Evolutionary conservation across 1,139 yeast genomes (phyloP).

Genomic region (Nakaseomyces delphensis): DNA sequence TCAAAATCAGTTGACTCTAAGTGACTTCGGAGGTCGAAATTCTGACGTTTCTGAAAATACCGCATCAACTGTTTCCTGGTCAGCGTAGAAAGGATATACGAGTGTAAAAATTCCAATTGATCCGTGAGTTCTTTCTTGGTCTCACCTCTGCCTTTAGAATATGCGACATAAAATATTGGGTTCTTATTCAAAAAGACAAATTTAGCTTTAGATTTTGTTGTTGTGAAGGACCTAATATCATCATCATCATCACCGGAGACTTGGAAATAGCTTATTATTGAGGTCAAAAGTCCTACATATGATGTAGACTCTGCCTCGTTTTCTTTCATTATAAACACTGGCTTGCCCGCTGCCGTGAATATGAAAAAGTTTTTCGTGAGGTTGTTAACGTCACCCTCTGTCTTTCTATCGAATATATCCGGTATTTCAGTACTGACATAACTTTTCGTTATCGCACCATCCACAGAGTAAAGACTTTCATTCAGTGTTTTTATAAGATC

Average conservation of each 20-base stretch:
- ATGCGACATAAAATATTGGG: constrained; percentile 70
- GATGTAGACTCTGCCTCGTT: constrained; percentile 62
- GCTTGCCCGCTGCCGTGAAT: constrained; percentile 88
- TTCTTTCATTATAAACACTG: constrained; percentile 77
- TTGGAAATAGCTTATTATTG: constrained; percentile 36
- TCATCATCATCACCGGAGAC: constrained; percentile 26
- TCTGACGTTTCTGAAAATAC: constrained; percentile 62
- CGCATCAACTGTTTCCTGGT: constrained; percentile 66
- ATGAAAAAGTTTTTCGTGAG: constrained; percentile 46
- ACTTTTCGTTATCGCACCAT: constrained; percentile 9
- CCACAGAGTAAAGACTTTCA: constrained; percentile 20
- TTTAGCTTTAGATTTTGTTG: constrained; percentile 36
- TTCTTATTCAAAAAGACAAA: constrained; percentile 55
- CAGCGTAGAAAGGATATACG: constrained; percentile 70
- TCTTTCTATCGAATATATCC: constrained; percentile 13
- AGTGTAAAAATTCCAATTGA: constrained; percentile 68
- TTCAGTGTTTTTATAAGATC: constrained; percentile 15
- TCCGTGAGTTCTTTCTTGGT: constrained; percentile 46
- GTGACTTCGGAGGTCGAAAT: constrained; percentile 72
- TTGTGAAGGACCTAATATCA: constrained; percentile 35
- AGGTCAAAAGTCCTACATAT: constrained; percentile 53
- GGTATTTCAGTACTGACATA: constrained; percentile 25
- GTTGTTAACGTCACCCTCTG: neutral
- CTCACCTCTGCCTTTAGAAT: constrained; percentile 46
- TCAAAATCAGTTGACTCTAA: constrained; percentile 40